Evolutionary conservation across 208 protist genomes (phyloP), one percentile per base, ranked within the genome.

Genomic region (Trypanosoma congolense): DNA sequence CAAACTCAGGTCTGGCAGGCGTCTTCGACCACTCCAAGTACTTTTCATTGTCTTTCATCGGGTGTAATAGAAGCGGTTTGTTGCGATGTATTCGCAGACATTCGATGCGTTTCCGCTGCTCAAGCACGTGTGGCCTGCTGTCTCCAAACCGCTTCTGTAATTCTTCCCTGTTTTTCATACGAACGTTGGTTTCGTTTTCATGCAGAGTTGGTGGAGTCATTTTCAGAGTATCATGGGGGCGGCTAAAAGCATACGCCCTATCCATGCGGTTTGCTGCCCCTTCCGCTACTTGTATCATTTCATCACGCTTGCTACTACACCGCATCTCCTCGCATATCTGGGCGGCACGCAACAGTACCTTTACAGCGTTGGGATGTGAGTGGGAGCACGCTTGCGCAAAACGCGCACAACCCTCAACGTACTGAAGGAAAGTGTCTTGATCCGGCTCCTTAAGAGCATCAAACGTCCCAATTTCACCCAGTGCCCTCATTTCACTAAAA

Each of bases 281-380:
- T 51, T 95, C 83, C 1, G 83, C 75, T 33, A 95, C 70, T 52
- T 84, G 77, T 41, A 85, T 64, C 73, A 95, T 66, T 60, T 95
- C 87, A 49, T 91, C 83, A 9, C 87, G 68, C 61, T 95, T 95
- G 24, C 80, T 75, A 9, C 43, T 47, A 52, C 87, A 95, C 3
- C 81, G 77, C 73, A 95, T 91, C 19, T 95, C 87, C 45, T 95
- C 87, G 65, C 87, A 95, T 44, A 95, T 90, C 41, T 86, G 75
- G 22, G 83, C 75, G 1, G 70, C 79, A 12, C 87, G 83, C 16
- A 95, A 38, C 42, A 95, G 68, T 26, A 92, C 68, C 2, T 75
- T 81, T 9, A 88, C 87, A 12, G 87, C 75, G 18, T 89, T 74
- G 0, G 83, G 80, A 68, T 95, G 87, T 12, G 87, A 87, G 66